A percentile compares a stretch with the other conserved stretches of the same genome.
These are phyloP conservation scores for Ganoderma resinaceum DNA, from an alignment of 1,284 basidiomycete genomes.

Conservation along the genomic window DNA sequence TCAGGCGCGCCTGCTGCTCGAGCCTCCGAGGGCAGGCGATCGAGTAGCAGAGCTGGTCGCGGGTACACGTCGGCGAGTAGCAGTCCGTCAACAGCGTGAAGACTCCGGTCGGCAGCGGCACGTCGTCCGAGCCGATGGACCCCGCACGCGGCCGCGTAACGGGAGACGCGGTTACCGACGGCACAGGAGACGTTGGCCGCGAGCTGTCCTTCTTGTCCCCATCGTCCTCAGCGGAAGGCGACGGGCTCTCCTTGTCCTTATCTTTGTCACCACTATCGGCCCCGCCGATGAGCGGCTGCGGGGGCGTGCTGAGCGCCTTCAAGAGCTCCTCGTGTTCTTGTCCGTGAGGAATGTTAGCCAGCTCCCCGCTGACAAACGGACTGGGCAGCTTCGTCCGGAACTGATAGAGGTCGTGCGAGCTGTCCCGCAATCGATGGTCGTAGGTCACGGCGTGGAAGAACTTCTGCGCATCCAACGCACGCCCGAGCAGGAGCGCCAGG, in stretches of 20 bases:
- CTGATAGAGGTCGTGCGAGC: conserved; percentile 90
- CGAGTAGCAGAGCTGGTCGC: conserved; percentile 93
- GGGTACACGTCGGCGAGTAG: conserved; percentile 97
- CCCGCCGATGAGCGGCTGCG: conserved; percentile 33
- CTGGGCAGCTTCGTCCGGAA: conserved; percentile 81
- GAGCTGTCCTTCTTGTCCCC: conserved; percentile 47
- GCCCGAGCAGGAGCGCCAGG: conserved; percentile 91
- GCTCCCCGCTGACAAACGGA: conserved; percentile 82
- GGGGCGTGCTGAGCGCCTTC: conserved; percentile 32
- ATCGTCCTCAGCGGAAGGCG: conserved; percentile 49
- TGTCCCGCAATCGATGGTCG: conserved; percentile 95
- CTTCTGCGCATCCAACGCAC: conserved; percentile 97
- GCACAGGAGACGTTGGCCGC: conserved; percentile 47
- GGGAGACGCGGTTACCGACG: conserved; percentile 39
- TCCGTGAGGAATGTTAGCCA: conserved; percentile 46
- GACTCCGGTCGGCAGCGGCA: conserved; percentile 91
- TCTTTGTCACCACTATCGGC: conserved; percentile 29
- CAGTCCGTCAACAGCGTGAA: conserved; percentile 98
- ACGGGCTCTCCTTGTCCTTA: conserved; percentile 43
- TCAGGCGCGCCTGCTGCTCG: conserved; percentile 92
- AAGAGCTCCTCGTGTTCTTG: conserved; percentile 43
- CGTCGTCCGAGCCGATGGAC: conserved; percentile 61
- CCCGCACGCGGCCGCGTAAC: conserved; percentile 49
- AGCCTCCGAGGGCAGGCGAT: conserved; percentile 95
- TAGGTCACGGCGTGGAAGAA: conserved; percentile 99